Evolutionary conservation across 2,329 filamentous ascomycete genomes (phyloP), one percentile per base, ranked within the genome.

Genomic region (Pyricularia grisea): DNA sequence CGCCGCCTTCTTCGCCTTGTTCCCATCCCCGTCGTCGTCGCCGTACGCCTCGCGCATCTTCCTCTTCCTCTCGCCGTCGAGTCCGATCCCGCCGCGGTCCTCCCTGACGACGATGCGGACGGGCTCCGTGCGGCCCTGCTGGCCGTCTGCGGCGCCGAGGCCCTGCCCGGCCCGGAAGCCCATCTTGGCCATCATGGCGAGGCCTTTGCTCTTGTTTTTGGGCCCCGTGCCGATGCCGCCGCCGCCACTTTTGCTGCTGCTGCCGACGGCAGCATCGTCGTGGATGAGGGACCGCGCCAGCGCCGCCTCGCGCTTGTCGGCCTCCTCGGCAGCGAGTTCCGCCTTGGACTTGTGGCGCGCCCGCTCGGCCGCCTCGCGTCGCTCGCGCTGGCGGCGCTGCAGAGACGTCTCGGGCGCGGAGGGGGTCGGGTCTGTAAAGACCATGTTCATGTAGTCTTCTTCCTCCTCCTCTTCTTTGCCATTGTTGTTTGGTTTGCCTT

Each of bases 151-250:
- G 14, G 73, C 74, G 1, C 95, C 95, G 3, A 98, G 82, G 0
- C 88, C 85, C 50, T 87, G 88, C 28, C 94, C 93, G 25, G 87
- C 83, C 70, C 88, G 90, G 81, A 96, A 99, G 0, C 95, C 95
- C 84, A 99, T 92, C 79, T 92, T 94, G 27, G 92, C 90, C 94
- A 99, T 97, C 93, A 99, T 97, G 72, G 92, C 88, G 71, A 96
- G 88, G 1, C 94, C 95, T 77, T 97, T 98, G 81, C 90, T 96
- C 74, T 85, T 86, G 12, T 42, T 42, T 67, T 87, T 84, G 20
- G 85, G 12, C 14, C 12, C 42, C 20, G 6, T 81, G 42, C 42
- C 27, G 27, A 27, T 27, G 27, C 27, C 27, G 27, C 27, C 27
- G 27, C 27, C 20, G 20, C 42, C 4, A 1, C 14, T 9, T 20